A percentile compares a stretch with the other conserved stretches of the same genome.
Conservation (phyloP, 2,329 filamentous ascomycete genomes). For the Fusarium pininemorale region DNA sequence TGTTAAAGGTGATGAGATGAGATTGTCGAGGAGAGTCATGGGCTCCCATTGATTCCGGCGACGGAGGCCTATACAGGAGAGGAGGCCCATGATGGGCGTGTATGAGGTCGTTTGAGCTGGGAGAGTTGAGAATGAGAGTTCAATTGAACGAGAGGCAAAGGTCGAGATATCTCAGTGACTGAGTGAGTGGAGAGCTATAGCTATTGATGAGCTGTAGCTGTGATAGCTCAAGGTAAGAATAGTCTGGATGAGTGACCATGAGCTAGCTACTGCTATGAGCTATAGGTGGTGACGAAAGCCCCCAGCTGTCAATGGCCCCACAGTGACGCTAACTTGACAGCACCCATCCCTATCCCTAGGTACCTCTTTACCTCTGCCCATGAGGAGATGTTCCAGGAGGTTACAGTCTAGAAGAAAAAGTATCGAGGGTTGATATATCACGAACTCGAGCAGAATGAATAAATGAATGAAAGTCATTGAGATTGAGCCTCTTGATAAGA, state of each 20-base stretch:
- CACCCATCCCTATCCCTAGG: not conserved
- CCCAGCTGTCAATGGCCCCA: slow-evolving; percentile 6
- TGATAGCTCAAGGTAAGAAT: not conserved
- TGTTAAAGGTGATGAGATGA: slow-evolving; percentile 75
- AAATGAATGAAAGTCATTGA: too few relatives aligned
- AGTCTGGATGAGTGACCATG: not conserved
- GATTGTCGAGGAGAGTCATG: slow-evolving; percentile 66
- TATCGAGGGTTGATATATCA: not conserved
- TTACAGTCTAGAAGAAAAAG: not conserved
- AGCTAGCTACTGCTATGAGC: not conserved
- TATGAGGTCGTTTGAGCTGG: not conserved
- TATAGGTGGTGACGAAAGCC: slow-evolving; percentile 24
- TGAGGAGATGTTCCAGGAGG: not conserved
- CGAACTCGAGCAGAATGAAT: not conserved
- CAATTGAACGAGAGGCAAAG: not conserved
- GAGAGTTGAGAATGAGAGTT: not conserved
- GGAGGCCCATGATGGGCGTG: slow-evolving; percentile 53
- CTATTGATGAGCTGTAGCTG: not conserved
- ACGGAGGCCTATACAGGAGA: slow-evolving; percentile 57
- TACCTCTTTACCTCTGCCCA: not conserved
- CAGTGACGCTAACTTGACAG: slow-evolving; percentile 29
- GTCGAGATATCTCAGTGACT: not conserved
- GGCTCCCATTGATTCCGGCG: slow-evolving; percentile 59
- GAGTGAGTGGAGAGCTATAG: not conserved
- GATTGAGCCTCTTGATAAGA: not conserved